Percentiles rank a stretch among this genome's conserved stretches.
These are phyloP conservation scores for Aureobasidium mangrovei DNA, from an alignment of 2,329 filamentous ascomycete species.

Conservation along the genomic window DNA sequence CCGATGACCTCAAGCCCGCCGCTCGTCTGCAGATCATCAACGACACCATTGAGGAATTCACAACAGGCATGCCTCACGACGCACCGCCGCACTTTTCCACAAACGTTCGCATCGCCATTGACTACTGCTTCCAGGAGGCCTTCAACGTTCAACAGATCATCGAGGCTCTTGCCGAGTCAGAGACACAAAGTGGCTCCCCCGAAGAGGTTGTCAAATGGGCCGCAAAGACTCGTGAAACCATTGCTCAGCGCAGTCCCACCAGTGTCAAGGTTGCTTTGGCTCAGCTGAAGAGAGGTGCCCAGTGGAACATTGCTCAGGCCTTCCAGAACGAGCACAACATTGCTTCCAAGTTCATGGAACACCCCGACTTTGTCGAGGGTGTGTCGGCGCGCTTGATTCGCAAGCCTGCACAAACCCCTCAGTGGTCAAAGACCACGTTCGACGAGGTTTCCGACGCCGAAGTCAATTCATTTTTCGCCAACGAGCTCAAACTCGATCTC, in stretches of 20 bases:
- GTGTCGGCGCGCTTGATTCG: conserved; percentile 72
- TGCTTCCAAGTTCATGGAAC: conserved; percentile 77
- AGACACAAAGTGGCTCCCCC: conserved; percentile 34
- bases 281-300: conserved; percentile 66
- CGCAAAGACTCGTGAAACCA: conserved; percentile 61
- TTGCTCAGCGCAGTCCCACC: conserved; percentile 74
- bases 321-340: conserved; percentile 83
- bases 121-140: conserved; percentile 47
- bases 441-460: conserved; percentile 52
- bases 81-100: conserved; percentile 55
- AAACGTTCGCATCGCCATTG: conserved; percentile 67
- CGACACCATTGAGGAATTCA: conserved; percentile 84
- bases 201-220: conserved; percentile 64
- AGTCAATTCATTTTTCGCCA: conserved; percentile 62
- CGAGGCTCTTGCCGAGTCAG: conserved; percentile 45
- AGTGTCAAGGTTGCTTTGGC: conserved; percentile 74
- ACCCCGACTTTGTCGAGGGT: conserved; percentile 85
- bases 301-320: conserved; percentile 75
- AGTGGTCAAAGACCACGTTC: conserved; percentile 68
- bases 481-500: conserved; percentile 48
- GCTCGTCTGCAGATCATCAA: conserved; percentile 66
- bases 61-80: conserved; percentile 71
- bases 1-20: conserved; percentile 58
- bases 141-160: conserved; percentile 62
- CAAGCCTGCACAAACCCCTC: conserved; percentile 56